Evolutionary conservation across 768 basidiomycete genomes (phyloP), one percentile per base, ranked within the genome.

Genomic region (Pleurotus pulmonarius): DNA sequence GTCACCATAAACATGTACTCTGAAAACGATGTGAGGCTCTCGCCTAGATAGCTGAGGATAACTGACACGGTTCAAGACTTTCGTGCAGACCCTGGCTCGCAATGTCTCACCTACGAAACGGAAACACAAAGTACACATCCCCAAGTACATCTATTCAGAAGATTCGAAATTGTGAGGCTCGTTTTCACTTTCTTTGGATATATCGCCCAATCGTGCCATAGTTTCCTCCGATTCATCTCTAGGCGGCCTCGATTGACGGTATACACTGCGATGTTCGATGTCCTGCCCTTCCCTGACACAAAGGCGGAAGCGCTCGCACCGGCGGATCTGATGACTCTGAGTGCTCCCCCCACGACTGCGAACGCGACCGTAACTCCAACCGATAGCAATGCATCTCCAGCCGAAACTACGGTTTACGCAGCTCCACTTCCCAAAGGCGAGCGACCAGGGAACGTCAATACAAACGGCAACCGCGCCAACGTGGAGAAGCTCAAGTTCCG

Each of bases 231-330:
- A 37, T 77, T 76, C 59, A 67, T 62, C 24, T 66, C 69, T 7
- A 46, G 54, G 12, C 49, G 70, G 16, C 66, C 72, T 4, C 60
- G 62, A 5, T 60, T 61, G 49, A 70, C 71, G 0, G 61, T 81
- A 20, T 86, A 80, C 63, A 78, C 81, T 16, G 77, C 83, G 6
- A 73, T 79, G 59, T 87, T 87, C 56, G 61, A 49, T 22, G 43
- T 60, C 59, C 22, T 46, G 13, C 8, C 34, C 44, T 12, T 34
- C 15, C 6, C 7, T 34, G 25, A 49, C 13, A n/a, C 16, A 29
- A 25, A 29, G 20, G 41, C 22, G 5, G 54, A 15, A 16, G 41
- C 54, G 13, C 26, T 55, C 13, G 25, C 54, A 9, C 18, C 45
- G 13, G 41, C 39, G 20, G 13, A 34, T 55, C 43, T 29, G 38